Conservation (phyloP, 176 grass and related monocot species). For the Lolium rigidum region DNA sequence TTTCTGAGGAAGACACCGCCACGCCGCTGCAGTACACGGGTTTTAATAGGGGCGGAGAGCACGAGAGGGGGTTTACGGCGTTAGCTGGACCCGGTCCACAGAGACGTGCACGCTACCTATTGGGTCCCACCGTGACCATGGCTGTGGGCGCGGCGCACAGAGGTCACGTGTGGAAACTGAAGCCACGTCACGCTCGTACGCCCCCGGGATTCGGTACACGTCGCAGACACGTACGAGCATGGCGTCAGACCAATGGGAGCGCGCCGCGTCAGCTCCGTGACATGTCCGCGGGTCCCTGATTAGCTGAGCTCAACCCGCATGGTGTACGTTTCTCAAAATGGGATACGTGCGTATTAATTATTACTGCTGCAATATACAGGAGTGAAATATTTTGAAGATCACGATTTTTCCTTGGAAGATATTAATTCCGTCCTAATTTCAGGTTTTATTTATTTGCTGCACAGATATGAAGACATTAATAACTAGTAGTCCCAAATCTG, state of each 20-base stretch:
- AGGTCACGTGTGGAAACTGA: conserved; percentile 2
- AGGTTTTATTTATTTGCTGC: neutral
- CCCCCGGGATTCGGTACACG: neutral
- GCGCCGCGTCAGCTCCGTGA: neutral
- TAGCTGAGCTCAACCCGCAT: conserved; percentile 11
- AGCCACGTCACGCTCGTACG: neutral
- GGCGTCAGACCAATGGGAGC: neutral
- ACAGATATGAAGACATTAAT: neutral
- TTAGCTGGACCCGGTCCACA: neutral
- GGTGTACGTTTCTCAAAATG: neutral
- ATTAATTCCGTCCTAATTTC: neutral
- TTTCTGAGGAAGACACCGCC: neutral
- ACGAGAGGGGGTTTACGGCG: neutral
- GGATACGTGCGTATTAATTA: neutral
- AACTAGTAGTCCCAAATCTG: neutral
- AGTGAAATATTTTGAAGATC: neutral
- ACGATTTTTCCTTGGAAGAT: neutral
- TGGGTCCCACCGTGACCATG: neutral
- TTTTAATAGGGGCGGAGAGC: conserved; percentile 32
- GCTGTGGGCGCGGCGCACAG: neutral
- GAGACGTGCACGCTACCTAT: rapidly evolving
- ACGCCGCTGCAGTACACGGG: neutral
- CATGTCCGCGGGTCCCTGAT: conserved; percentile 23
- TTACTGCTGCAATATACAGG: neutral
- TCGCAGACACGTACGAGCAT: neutral